Conservation (phyloP, 176 grass and related monocot species). For the Thinopyrum elongatum region DNA sequence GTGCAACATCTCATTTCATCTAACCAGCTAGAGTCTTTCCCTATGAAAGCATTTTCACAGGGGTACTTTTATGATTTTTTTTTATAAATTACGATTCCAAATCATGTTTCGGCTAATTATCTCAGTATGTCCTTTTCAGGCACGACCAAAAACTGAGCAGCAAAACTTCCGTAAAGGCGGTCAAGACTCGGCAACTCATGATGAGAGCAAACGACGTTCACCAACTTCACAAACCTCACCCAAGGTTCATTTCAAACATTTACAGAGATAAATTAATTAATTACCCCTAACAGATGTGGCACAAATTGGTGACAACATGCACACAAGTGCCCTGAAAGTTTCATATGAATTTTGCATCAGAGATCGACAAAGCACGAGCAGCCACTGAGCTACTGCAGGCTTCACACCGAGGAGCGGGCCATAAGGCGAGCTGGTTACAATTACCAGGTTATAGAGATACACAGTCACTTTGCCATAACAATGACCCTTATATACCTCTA, state of each 20-base stretch:
- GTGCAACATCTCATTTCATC: constrained; percentile 11
- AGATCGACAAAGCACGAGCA: constrained; percentile 46
- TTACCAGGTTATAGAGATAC: constrained; percentile 47
- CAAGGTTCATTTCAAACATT: constrained; percentile 27
- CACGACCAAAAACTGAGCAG: constrained; percentile 36
- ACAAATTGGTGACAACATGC: too few relatives aligned
- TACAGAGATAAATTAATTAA: not conserved
- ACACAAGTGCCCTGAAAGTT: not conserved
- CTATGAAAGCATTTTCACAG: not conserved
- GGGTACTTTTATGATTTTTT: not conserved
- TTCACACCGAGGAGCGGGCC: constrained; percentile 86
- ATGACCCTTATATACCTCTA: not conserved
- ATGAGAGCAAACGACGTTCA: constrained; percentile 43
- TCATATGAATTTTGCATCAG: not conserved
- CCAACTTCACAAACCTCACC: constrained; percentile 46
- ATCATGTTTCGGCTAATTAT: not conserved
- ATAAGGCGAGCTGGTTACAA: constrained; percentile 68
- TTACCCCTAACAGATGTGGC: too few relatives aligned
- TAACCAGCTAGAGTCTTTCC: not conserved
- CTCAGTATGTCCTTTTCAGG: not conserved
- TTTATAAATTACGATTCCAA: not conserved
- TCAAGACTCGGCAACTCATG: constrained; percentile 20
- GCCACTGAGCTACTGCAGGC: constrained; percentile 50
- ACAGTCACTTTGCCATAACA: not conserved
- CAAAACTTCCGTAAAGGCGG: constrained; percentile 37